These are phyloP conservation scores for Scheffersomyces coipomensis DNA, from an alignment of 805 yeast genomes.

Conservation along the genomic window DNA sequence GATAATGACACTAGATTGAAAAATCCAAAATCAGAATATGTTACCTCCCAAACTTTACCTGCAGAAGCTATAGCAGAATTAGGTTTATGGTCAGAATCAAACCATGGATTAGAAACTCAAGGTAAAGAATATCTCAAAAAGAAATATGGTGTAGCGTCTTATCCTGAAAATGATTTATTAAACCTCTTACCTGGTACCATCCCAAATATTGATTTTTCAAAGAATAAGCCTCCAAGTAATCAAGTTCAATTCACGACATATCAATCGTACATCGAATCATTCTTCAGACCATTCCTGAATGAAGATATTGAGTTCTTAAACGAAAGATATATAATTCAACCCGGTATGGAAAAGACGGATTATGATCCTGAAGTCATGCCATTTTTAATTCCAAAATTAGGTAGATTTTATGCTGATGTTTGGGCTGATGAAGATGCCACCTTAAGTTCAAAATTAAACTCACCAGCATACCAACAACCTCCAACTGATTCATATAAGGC, in stretches of 20 bases:
- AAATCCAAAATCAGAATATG: slow-evolving; percentile 77
- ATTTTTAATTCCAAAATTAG: slow-evolving; percentile 79
- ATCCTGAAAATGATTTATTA: slow-evolving; percentile 74
- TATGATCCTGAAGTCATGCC: slow-evolving; percentile 73
- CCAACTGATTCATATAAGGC: slow-evolving; percentile 48
- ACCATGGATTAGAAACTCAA: slow-evolving; percentile 58
- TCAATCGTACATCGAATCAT: slow-evolving; percentile 81
- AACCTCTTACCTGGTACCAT: slow-evolving; percentile 82
- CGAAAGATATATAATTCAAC: slow-evolving; percentile 58
- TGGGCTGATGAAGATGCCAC: slow-evolving; percentile 83
- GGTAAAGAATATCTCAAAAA: slow-evolving; percentile 72
- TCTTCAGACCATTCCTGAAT: slow-evolving; percentile 70
- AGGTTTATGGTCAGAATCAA: slow-evolving; percentile 63
- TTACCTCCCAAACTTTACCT: slow-evolving; percentile 66
- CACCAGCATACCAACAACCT: slow-evolving; percentile 46
- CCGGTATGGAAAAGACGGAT: slow-evolving; percentile 38
- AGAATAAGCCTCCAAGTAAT: slow-evolving; percentile 66
- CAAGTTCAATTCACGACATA: slow-evolving; percentile 92
- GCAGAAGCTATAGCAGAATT: slow-evolving; percentile 58
- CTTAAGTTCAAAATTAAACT: slow-evolving; percentile 40
- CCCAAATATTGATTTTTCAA: slow-evolving; percentile 84
- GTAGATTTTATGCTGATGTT: slow-evolving; percentile 73
- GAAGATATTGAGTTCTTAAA: slow-evolving; percentile 79
- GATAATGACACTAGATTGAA: slow-evolving; percentile 59
- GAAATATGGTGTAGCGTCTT: slow-evolving; percentile 87